Conservation (phyloP, 1,284 basidiomycete genomes). For the Puccinia triticina region DNA sequence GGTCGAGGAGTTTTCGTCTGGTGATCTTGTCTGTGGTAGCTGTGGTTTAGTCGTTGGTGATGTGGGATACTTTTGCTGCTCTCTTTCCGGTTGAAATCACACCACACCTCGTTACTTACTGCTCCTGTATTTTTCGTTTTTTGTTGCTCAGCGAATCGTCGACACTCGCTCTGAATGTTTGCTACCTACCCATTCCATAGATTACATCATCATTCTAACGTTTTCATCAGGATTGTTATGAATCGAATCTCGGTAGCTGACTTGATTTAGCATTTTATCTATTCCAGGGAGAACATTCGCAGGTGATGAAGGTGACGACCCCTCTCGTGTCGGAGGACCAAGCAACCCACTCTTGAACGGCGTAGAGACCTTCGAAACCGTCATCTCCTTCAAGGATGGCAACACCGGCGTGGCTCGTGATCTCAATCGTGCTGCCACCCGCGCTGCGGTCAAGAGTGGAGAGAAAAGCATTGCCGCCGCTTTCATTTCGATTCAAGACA, state of each 20-base stretch:
- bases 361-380: constrained; percentile 88
- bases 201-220: constrained; percentile 47
- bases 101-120: not conserved
- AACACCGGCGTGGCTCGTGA: constrained; percentile 88
- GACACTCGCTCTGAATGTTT: constrained; percentile 93
- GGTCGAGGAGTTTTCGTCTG: constrained; percentile 94
- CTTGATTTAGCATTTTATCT: constrained; percentile 14
- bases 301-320: constrained; percentile 92
- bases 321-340: constrained; percentile 97
- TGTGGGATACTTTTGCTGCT: constrained; percentile 9
- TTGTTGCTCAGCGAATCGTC: constrained; percentile 86
- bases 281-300: constrained; percentile 80
- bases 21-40: constrained; percentile 93
- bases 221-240: no score
- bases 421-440: constrained; percentile 84
- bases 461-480: constrained; percentile 64
- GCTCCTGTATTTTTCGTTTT: not conserved
- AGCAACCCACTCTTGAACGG: constrained; percentile 87
- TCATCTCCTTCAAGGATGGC: constrained; percentile 91
- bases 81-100: not conserved
- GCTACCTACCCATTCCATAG: constrained; percentile 53
- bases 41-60: constrained; percentile 72
- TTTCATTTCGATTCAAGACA: constrained; percentile 85
- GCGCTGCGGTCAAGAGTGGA: constrained; percentile 64
- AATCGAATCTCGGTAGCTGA: not conserved